Base-by-base conservation (phyloP, 2,329 filamentous ascomycete genomes). In the Colletotrichum eleusines region DNA sequence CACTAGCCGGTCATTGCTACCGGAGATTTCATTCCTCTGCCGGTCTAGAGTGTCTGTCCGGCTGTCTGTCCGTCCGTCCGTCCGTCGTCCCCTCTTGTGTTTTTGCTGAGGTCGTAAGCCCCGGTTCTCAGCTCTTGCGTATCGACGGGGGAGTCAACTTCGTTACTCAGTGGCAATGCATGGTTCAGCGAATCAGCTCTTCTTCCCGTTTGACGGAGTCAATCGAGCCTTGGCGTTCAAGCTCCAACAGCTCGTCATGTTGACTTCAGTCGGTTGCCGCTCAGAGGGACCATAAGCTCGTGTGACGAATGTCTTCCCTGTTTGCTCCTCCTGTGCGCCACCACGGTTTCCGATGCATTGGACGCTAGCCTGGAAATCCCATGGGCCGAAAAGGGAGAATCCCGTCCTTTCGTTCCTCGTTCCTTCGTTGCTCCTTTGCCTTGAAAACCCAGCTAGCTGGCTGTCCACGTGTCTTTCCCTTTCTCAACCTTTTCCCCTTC, bases 11-110 rank as follows among this genome's bases (percentile, higher is more conserved):
- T 73, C 71, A 67, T 66, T 38, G 38, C 2, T 16, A 12, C 42
- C 64, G 69, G 71, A 73, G 64, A 51, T 66, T 66, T 59, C 59
- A 28, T 48, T 70, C 72, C 69, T 58, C 58, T 26, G 31, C 14
- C 14, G 14, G 38, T 9, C 42, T n/a, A n/a, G n/a, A n/a, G n/a
- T n/a, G n/a, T n/a, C n/a, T n/a, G n/a, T n/a, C n/a, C n/a, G n/a
- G n/a, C n/a, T n/a, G n/a, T 51, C 44, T 3, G 18, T 61, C 18
- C 23, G 23, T 33, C 31, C 5, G 14, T 38, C 18, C 33, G 28
- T 42, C 42, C 12, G 20, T 53, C 26, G 28, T 33, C 50, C 33
- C 23, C 12, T 18, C 4, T 48, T 42, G 40, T 42, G n/a, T 26
- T 14, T 48, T n/a, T n/a, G 12, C 46, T 14, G 12, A 48, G 46